phyloP scores from a whole-genome alignment of 2,329 filamentous ascomycete genomes.

The Penicillium sp. region DNA sequence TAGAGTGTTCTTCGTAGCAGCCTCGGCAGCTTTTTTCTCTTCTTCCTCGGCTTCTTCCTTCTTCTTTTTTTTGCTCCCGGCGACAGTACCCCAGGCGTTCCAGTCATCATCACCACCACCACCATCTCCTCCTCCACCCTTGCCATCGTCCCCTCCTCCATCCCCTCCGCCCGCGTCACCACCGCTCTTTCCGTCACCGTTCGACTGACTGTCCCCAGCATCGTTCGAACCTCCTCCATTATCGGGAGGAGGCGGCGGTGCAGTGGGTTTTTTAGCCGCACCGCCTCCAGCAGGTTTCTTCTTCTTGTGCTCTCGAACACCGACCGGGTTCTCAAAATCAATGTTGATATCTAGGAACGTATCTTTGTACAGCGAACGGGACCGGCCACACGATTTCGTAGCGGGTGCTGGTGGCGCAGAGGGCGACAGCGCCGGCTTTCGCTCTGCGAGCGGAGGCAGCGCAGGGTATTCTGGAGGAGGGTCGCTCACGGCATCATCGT shows the following conservation, averaged over 20 bases:
- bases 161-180: slow-evolving; percentile 35
- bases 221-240: slow-evolving; percentile 31
- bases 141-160: slow-evolving; percentile 37
- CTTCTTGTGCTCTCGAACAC: slow-evolving; percentile 41
- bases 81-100: slow-evolving; percentile 31
- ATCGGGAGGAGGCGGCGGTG: slow-evolving; percentile 18
- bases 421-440: slow-evolving; percentile 15
- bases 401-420: slow-evolving; percentile 9
- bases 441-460: slow-evolving; percentile 31
- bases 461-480: slow-evolving; percentile 38
- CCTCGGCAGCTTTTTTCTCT: slow-evolving; percentile 33
- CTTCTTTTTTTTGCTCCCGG: slow-evolving; percentile 35
- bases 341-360: slow-evolving; percentile 17
- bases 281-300: slow-evolving; percentile 26
- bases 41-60: slow-evolving; percentile 39
- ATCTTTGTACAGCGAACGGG: slow-evolving; percentile 14
- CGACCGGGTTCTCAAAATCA: slow-evolving; percentile 28
- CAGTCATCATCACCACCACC: slow-evolving; percentile 46
- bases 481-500: slow-evolving; percentile 36
- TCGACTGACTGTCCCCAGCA: slow-evolving; percentile 24
- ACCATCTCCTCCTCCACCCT: slow-evolving; percentile 31
- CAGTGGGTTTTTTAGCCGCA: slow-evolving; percentile 16
- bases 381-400: slow-evolving; percentile 7
- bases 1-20: slow-evolving; percentile 35
- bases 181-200: slow-evolving; percentile 46